Evolutionary conservation across 2,329 filamentous ascomycete genomes (phyloP).

Genomic region (Nemania abortiva): DNA sequence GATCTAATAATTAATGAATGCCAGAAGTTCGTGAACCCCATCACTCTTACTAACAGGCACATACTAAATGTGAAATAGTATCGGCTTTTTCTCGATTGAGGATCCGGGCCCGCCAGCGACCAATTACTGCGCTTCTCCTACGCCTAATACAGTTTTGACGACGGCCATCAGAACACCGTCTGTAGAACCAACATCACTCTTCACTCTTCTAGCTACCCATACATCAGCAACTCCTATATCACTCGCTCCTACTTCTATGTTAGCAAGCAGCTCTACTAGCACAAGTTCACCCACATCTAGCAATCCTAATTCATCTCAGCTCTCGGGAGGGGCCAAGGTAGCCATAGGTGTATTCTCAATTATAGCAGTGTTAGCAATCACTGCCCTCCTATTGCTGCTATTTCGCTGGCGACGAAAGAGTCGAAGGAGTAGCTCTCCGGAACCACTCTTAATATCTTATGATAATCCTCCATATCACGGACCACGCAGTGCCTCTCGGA

Average conservation of each 20-base stretch:
- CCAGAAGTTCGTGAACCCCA: constrained; percentile 57
- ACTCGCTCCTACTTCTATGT: constrained; percentile 11
- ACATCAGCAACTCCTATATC: constrained; percentile 9
- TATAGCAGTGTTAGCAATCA: constrained; percentile 55
- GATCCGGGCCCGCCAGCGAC: constrained; percentile 42
- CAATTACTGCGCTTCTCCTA: constrained; percentile 33
- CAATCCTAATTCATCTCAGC: constrained; percentile 42
- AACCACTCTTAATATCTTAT: constrained; percentile 39
- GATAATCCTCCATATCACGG: constrained; percentile 45
- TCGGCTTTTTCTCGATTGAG: constrained; percentile 46
- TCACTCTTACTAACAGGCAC: not conserved
- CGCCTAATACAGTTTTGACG: constrained; percentile 6
- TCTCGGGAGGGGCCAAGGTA: constrained; percentile 58
- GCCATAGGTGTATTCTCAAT: constrained; percentile 60
- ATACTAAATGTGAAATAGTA: constrained; percentile 42
- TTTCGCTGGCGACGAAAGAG: constrained; percentile 51
- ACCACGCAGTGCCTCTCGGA: constrained; percentile 53
- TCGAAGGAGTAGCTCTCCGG: constrained; percentile 31
- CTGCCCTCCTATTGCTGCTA: constrained; percentile 55
- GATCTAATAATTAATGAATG: constrained; percentile 65
- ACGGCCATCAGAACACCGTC: constrained; percentile 7
- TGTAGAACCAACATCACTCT: constrained; percentile 1
- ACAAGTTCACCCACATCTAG: constrained; percentile 15
- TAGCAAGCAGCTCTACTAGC: constrained; percentile 14
- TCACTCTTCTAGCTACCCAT: constrained; percentile 7